Conservation (phyloP, 129 eudicot species). For the Mikania micrantha region DNA sequence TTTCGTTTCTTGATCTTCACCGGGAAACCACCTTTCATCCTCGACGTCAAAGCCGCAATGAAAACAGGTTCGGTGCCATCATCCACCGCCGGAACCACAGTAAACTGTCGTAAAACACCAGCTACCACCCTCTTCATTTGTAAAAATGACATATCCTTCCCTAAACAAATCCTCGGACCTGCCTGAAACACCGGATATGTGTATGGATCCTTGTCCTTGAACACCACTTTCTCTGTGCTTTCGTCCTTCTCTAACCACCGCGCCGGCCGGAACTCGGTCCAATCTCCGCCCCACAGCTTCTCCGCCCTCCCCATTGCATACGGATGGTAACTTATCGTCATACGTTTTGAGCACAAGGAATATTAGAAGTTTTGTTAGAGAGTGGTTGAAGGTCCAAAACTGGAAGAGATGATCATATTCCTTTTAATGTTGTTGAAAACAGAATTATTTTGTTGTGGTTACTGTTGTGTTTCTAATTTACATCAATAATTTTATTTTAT, state of each 20-base stretch:
- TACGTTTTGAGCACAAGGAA: not conserved
- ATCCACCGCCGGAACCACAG: conserved; percentile 40
- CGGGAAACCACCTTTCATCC: conserved; percentile 50
- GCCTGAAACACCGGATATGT: conserved; percentile 64
- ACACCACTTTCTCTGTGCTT: conserved; percentile 18
- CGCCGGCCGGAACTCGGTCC: conserved; percentile 51
- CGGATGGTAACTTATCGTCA: conserved; percentile 34
- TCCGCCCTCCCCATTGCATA: conserved; percentile 71
- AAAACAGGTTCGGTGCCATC: conserved; percentile 37
- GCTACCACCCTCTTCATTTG: conserved; percentile 67
- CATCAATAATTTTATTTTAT: too few relatives aligned
- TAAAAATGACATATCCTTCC: conserved; percentile 65
- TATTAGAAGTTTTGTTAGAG: too few relatives aligned
- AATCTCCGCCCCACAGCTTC: conserved; percentile 46
- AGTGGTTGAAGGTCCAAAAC: not conserved
- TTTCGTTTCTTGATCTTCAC: conserved; percentile 39
- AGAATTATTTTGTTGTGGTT: not conserved
- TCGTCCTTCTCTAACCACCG: conserved; percentile 53
- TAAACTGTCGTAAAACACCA: conserved; percentile 34
- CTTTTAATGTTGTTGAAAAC: not conserved
- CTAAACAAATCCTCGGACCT: conserved; percentile 70
- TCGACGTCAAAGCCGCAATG: conserved; percentile 35
- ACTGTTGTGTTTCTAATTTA: too few relatives aligned
- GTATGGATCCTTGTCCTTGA: conserved; percentile 30
- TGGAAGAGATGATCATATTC: not conserved